Percentiles rank a stretch among this genome's conserved stretches.
Conservation (phyloP, 805 yeast genomes). For the Scheffersomyces stipitis region DNA sequence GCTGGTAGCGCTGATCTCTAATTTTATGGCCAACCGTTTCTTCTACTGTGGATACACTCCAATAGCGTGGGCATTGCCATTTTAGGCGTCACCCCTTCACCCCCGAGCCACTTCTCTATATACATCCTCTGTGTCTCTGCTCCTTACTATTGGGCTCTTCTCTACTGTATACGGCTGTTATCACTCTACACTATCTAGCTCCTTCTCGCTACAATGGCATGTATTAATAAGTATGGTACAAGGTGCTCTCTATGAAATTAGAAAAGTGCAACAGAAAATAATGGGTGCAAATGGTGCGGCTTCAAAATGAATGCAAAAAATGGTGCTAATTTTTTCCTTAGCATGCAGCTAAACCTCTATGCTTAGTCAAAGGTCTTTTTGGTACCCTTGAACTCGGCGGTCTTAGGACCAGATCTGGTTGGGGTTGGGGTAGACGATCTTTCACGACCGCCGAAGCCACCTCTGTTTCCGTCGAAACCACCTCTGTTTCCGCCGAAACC, state of each 20-base stretch:
- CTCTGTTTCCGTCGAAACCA: conserved; percentile 30
- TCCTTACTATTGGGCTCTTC: no score
- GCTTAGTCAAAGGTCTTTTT: conserved; percentile 77
- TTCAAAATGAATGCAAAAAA: not conserved
- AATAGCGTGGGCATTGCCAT: no score
- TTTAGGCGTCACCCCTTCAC: no score
- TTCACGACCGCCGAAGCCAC: conserved; percentile 21
- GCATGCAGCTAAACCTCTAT: conserved; percentile 4
- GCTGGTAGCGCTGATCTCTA: no score
- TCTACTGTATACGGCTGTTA: no score
- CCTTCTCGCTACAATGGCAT: no score
- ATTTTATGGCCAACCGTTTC: no score
- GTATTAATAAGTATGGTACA: not conserved
- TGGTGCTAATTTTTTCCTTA: not conserved
- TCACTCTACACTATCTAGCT: no score
- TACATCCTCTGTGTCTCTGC: no score
- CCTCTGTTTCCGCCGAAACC: conserved; percentile 36
- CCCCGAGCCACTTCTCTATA: no score
- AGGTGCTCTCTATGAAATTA: not conserved
- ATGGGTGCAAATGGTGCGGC: not conserved
- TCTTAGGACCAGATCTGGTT: conserved; percentile 64
- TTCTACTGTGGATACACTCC: no score
- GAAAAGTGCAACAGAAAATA: not conserved
- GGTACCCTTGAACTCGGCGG: conserved; percentile 76
- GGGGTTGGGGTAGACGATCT: conserved; percentile 51